Evolutionary conservation across 163 green algal genomes (phyloP).

Genomic region (Prototheca cutis): DNA sequence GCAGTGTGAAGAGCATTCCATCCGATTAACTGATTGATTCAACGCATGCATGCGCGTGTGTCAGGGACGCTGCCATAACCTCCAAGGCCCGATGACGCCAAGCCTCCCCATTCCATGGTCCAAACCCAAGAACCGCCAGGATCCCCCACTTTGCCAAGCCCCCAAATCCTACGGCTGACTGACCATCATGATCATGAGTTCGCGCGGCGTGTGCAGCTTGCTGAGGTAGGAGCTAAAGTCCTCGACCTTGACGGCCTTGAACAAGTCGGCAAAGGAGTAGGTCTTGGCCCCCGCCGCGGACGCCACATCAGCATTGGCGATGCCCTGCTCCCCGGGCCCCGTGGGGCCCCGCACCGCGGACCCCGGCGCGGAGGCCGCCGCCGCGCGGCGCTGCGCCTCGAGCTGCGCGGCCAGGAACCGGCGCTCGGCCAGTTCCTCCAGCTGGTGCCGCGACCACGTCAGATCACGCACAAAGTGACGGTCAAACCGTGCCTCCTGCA

Average conservation of each 20-base stretch:
- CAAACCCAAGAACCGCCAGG: too few species aligned
- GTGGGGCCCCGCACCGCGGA: background rate
- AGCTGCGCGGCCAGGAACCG: slow-evolving; percentile 70
- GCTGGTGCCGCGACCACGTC: slow-evolving; percentile 74
- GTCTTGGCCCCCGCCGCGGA: background rate
- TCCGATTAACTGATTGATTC: background rate
- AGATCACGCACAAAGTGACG: slow-evolving; percentile 85
- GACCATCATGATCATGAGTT: slow-evolving; percentile 88
- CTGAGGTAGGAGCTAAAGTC: slow-evolving; percentile 73
- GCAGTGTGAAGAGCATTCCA: background rate
- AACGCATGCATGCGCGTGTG: too few species aligned
- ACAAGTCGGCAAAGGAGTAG: slow-evolving; percentile 64
- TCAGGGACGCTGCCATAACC: too few species aligned
- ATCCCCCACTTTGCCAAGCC: too few species aligned
- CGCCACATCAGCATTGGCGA: background rate
- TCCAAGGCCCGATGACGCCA: too few species aligned
- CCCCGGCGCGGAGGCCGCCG: too few species aligned
- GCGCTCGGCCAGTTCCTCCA: slow-evolving; percentile 82
- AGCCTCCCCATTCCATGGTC: too few species aligned
- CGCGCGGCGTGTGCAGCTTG: slow-evolving; percentile 71
- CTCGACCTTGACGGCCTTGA: slow-evolving; percentile 73
- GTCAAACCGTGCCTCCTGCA: slow-evolving; percentile 65
- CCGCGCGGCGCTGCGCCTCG: background rate
- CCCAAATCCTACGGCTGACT: too few species aligned
- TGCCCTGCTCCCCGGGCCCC: background rate